A percentile compares a stretch with the other conserved stretches of the same genome.
Conservation (phyloP, 2,329 filamentous ascomycete species). For the Aureobasidium sp. region DNA sequence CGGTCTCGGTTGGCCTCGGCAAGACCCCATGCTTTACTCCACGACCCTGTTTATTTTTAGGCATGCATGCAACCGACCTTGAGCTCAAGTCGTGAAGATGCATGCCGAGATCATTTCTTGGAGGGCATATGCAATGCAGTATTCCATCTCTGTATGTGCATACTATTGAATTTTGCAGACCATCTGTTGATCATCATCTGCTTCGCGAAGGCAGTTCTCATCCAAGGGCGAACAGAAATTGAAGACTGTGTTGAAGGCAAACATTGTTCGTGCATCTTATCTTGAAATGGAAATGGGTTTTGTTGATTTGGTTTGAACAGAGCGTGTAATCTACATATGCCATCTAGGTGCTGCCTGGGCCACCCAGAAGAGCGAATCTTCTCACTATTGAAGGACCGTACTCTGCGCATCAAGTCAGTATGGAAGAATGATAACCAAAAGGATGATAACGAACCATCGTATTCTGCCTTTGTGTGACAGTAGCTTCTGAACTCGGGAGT, state of each 20-base stretch:
- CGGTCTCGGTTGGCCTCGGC: slow-evolving; percentile 3
- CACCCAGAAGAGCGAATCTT: slow-evolving; percentile 87
- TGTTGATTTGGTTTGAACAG: background rate
- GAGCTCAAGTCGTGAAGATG: background rate
- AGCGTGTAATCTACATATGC: slow-evolving; percentile 2
- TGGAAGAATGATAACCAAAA: background rate
- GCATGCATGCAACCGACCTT: background rate
- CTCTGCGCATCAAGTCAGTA: slow-evolving; percentile 52
- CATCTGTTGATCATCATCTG: background rate
- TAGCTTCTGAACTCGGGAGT: slow-evolving; percentile 98
- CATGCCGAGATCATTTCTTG: background rate
- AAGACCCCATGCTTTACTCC: slow-evolving; percentile 7
- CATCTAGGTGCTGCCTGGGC: slow-evolving; percentile 68
- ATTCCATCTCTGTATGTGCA: background rate
- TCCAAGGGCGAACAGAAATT: no score
- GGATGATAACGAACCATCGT: slow-evolving; percentile 51
- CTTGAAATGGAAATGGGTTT: background rate
- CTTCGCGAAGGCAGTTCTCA: background rate
- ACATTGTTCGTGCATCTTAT: background rate
- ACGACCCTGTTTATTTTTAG: slow-evolving; percentile 8
- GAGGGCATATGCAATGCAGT: background rate
- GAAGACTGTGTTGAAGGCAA: background rate
- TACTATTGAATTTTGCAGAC: background rate
- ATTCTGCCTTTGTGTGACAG: slow-evolving; percentile 75
- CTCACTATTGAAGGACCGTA: slow-evolving; percentile 92